Evolutionary conservation across 2,329 filamentous ascomycete species (phyloP), one percentile per base, ranked within the genome.

Genomic region (Ceratocystis albifundus): DNA sequence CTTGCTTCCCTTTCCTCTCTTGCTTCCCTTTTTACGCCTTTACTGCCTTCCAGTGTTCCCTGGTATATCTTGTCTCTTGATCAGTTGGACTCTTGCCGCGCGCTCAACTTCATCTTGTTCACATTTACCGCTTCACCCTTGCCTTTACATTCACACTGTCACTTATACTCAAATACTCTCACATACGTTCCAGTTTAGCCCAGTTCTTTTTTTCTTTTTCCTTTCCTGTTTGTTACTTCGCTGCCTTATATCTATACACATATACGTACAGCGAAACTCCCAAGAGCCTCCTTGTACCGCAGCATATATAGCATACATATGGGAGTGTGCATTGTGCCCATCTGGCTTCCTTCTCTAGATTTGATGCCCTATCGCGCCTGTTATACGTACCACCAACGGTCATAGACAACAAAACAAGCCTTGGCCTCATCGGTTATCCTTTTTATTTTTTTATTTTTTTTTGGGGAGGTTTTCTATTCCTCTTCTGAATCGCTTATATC

Each of bases 401-500:
- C 59, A 61, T n/a, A 61, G 17, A 61, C 41, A n/a, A n/a, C n/a
- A n/a, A n/a, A n/a, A n/a, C n/a, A 61, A 44, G 59, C 61, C 10
- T 59, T 25, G 7, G 22, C 17, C 15, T 63, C 61, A 28, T 46
- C 61, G 22, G 15, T 50, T 25, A 15, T 63, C 41, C 44, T 63
- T 63, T 44, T 63, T 63, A n/a, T n/a, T n/a, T n/a, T n/a, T n/a
- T n/a, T n/a, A n/a, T n/a, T n/a, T n/a, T n/a, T n/a, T n/a, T n/a
- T n/a, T n/a, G n/a, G n/a, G n/a, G n/a, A n/a, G n/a, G n/a, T n/a
- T n/a, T n/a, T n/a, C n/a, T n/a, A n/a, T 25, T 46, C 17, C 32
- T 63, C 44, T 4, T 36, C 32, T 30, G n/a, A n/a, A 64, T 64
- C 62, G 48, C 62, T 64, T 64, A 50, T 32, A 41, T 64, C 62